Percentiles rank a stretch among this genome's conserved stretches.
Evolutionary conservation across 2,329 filamentous ascomycete species (phyloP).

Genomic region (Elsinoe batatas): DNA sequence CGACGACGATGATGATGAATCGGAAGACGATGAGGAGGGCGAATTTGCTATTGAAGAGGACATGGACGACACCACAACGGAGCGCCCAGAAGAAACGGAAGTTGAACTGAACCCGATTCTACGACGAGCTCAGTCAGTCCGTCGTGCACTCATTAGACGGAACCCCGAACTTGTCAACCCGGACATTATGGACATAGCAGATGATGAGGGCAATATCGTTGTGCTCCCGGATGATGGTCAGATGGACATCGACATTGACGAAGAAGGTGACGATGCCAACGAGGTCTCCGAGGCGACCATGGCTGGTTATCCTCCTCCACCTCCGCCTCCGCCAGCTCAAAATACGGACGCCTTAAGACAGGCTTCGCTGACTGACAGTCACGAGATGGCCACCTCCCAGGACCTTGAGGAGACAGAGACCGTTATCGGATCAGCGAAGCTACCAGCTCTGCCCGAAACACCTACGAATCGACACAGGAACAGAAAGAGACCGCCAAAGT

Average conservation of each 20-base stretch:
- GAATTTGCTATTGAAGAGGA: slow-evolving; percentile 29
- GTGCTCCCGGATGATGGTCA: slow-evolving; percentile 28
- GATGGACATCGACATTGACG: slow-evolving; percentile 39
- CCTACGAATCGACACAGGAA: slow-evolving; percentile 45
- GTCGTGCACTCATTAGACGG: slow-evolving; percentile 11
- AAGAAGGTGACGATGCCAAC: slow-evolving; percentile 47
- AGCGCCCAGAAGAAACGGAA: slow-evolving; percentile 27
- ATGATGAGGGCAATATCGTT: slow-evolving; percentile 29
- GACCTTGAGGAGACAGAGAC: slow-evolving; percentile 59
- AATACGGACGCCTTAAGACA: background rate
- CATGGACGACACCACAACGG: slow-evolving; percentile 39
- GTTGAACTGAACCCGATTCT: slow-evolving; percentile 24
- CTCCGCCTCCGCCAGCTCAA: slow-evolving; percentile 41
- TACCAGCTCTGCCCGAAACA: slow-evolving; percentile 71
- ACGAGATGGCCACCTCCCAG: slow-evolving; percentile 9
- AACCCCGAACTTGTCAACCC: slow-evolving; percentile 19
- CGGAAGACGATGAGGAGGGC: slow-evolving; percentile 41
- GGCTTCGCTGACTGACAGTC: slow-evolving; percentile 8
- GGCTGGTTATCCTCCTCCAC: slow-evolving; percentile 63
- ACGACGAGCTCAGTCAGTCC: slow-evolving; percentile 24
- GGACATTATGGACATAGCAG: slow-evolving; percentile 40
- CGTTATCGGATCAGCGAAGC: slow-evolving; percentile 54
- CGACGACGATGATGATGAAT: slow-evolving; percentile 21
- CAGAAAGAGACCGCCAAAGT: slow-evolving; percentile 57
- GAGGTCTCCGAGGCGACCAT: slow-evolving; percentile 70